Percentiles rank a stretch among this genome's conserved stretches.
These are phyloP conservation scores for Leucocoprinus leucothites DNA, from an alignment of 768 basidiomycete species.

Conservation along the genomic window DNA sequence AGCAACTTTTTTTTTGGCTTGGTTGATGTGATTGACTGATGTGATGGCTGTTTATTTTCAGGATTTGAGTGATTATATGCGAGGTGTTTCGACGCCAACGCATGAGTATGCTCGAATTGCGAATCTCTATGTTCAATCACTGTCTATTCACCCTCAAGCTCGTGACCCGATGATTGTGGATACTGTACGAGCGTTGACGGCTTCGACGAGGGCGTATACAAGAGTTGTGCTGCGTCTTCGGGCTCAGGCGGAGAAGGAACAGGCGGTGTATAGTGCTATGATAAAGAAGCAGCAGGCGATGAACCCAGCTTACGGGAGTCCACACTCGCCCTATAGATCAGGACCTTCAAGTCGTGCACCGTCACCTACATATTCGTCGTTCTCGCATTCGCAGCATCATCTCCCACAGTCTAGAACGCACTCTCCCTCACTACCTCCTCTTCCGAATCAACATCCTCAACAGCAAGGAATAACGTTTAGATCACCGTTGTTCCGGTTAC, in stretches of 20 bases:
- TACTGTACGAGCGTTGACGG: constrained; percentile 49
- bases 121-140: constrained; percentile 51
- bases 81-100: constrained; percentile 71
- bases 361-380: constrained; percentile 55
- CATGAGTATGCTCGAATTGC: constrained; percentile 70
- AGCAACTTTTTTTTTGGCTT: constrained; percentile 14
- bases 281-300: constrained; percentile 4
- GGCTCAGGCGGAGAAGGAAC: constrained; percentile 69
- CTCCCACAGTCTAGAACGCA: constrained; percentile 13
- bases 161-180: constrained; percentile 38
- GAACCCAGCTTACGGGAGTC: neutral
- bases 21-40: neutral
- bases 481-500: constrained; percentile 67
- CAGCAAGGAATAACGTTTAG: constrained; percentile 40
- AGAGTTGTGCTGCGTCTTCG: constrained; percentile 78
- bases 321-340: constrained; percentile 25
- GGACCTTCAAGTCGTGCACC: constrained; percentile 62
- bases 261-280: constrained; percentile 22
- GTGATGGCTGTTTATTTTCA: constrained; percentile 25
- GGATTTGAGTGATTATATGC: constrained; percentile 81
- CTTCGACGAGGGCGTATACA: constrained; percentile 71
- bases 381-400: constrained; percentile 40
- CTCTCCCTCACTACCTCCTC: neutral
- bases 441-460: constrained; percentile 14
- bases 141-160: constrained; percentile 36